Base-by-base conservation (phyloP, 306 rosid genomes). In the Vicia faba region DNA sequence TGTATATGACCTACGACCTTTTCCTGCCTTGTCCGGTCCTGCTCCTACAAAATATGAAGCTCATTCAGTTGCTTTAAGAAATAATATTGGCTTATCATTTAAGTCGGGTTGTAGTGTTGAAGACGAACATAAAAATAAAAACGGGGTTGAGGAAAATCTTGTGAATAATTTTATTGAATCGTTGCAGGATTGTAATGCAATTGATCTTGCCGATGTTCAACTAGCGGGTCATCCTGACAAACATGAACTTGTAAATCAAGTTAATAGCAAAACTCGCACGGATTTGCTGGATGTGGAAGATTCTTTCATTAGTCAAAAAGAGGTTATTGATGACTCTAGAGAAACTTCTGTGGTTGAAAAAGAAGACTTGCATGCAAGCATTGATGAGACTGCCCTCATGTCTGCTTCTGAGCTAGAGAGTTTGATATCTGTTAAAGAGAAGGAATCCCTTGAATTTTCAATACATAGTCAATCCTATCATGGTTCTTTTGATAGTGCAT, bases 1-100 rank as follows among this genome's bases (percentile, higher is more conserved):
- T 20, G 82, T 85, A 59, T 83, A 85, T 26, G 95, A 89, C 67
- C 66, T 85, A 63, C 79, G 73, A 63, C 88, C 81, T 15, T 60
- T 45, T 35, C 68, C 90, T 65, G 71, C 82, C 41, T 40, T 54
- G 40, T 71, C 18, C 20, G 61, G 65, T 71, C 44, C 87, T 16
- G 61, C 59, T 71, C 48, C 87, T 33, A 75, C 57, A 70, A 80
- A 78, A 64, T 40, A 16, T 67, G 89, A 75, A 69, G 67, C 72
- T 69, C 49, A 70, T 73, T 67, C 64, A 43, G 65, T 43, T 68
- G 74, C 40, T 66, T 55, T 45, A 59, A 75, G 51, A 64, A 64
- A 73, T 12, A 72, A 10, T 38, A 53, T n/a, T 63, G 61, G 59
- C 70, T 46, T 71, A 51, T 41, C 60, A 55, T 55, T 72, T 68